These are phyloP conservation scores for Teunomyces pallodes DNA, from an alignment of 805 yeast genomes.

Conservation along the genomic window DNA sequence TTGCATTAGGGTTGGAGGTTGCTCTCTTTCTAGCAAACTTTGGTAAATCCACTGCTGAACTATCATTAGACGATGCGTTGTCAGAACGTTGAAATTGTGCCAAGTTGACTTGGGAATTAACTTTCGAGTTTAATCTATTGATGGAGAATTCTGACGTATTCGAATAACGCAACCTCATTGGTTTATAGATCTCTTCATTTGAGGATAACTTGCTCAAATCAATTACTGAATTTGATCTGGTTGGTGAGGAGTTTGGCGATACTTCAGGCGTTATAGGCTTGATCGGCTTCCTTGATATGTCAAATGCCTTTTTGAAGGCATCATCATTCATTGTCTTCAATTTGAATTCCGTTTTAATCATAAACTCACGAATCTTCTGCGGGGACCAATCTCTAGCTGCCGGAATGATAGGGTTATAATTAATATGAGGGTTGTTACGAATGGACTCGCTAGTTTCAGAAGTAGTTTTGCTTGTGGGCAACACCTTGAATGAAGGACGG, in stretches of 20 bases:
- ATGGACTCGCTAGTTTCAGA: slow-evolving; percentile 6
- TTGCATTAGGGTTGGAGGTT: slow-evolving; percentile 20
- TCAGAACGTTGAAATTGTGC: slow-evolving; percentile 11
- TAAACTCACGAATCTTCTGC: slow-evolving; percentile 20
- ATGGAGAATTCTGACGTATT: slow-evolving; percentile 39
- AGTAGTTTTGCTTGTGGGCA: slow-evolving; percentile 13
- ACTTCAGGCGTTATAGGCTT: slow-evolving; percentile 41
- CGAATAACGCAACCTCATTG: slow-evolving; percentile 38
- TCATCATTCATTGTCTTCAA: slow-evolving; percentile 37
- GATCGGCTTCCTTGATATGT: slow-evolving; percentile 29
- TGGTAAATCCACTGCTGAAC: slow-evolving; percentile 24
- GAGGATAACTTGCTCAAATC: slow-evolving; percentile 34
- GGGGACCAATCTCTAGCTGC: slow-evolving; percentile 43
- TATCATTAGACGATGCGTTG: slow-evolving; percentile 18
- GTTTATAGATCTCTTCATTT: slow-evolving; percentile 36
- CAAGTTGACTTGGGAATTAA: slow-evolving; percentile 39
- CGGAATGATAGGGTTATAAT: slow-evolving; percentile 33
- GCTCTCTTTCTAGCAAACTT: slow-evolving; percentile 20
- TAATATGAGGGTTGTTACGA: slow-evolving; percentile 8
- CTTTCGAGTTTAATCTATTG: slow-evolving; percentile 36
- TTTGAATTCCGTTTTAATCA: slow-evolving; percentile 32
- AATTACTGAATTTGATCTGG: slow-evolving; percentile 39
- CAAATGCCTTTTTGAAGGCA: slow-evolving; percentile 32
- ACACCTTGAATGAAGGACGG: slow-evolving; percentile 35
- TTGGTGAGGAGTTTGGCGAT: slow-evolving; percentile 41